Base-by-base conservation (phyloP, 805 yeast genomes). In the Suhomyces sp. region DNA sequence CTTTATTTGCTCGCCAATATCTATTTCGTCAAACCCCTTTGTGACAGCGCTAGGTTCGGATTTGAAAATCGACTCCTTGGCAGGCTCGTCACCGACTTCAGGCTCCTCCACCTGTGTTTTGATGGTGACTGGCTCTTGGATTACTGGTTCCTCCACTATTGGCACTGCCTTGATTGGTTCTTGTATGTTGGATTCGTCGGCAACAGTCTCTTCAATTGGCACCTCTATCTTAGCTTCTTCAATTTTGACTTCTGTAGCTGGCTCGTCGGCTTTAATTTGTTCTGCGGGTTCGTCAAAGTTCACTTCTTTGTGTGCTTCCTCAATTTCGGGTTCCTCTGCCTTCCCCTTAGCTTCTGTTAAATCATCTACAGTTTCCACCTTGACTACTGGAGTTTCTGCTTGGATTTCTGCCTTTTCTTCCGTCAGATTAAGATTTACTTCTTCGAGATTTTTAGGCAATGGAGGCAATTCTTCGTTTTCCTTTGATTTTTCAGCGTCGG, bases 401-500 rank as follows among this genome's bases (percentile, higher is more conserved):
- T 18, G 14, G 10, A 20, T 20, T 21, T 27, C 31, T 14, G 9
- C 21, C n/a, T 12, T 28, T 13, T 21, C 36, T 17, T 27, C 16
- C 8, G 6, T 20, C 15, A 20, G 19, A 23, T 31, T 36, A 57
- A 33, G 13, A 16, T 28, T 15, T 5, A 18, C 25, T 28, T 34
- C 30, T 5, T n/a, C 28, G 19, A 20, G 17, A 12, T 10, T 21
- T 26, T 33, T 31, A 8, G 24, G 22, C 17, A 20, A 19, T n/a
- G 24, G 30, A n/a, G 34, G 27, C 15, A 31, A 11, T 22, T 15
- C 34, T 31, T 20, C 20, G 9, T 21, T 14, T 22, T 12, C 25
- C 19, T 19, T 18, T 16, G 31, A 10, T 15, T n/a, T n/a, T n/a
- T n/a, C n/a, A n/a, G 5, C 20, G 18, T 15, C 6, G 8, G 16